These are phyloP conservation scores for Rhodotorula paludigena DNA, from an alignment of 768 basidiomycete genomes.

Conservation along the genomic window DNA sequence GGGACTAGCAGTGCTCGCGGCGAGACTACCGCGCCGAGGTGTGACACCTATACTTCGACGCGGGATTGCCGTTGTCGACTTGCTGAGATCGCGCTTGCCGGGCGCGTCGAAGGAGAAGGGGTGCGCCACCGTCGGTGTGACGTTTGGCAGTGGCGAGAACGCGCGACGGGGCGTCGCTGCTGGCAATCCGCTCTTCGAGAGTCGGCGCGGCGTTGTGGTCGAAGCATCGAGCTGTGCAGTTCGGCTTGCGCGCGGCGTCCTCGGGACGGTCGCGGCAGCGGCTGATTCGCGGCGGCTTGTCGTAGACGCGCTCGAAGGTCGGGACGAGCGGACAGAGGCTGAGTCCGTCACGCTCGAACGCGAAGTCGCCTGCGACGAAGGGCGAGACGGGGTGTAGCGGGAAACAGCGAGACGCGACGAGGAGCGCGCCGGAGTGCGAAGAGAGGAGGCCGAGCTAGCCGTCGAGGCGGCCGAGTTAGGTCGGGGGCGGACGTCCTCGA, in stretches of 20 bases:
- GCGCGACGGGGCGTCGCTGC: not conserved
- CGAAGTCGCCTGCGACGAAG: slow-evolving; percentile 50
- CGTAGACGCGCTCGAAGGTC: not conserved
- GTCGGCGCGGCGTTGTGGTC: slow-evolving; percentile 5
- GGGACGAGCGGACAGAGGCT: not conserved
- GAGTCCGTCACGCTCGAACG: slow-evolving; percentile 53
- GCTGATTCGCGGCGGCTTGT: not conserved
- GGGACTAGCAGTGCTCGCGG: not conserved
- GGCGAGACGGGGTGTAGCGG: slow-evolving; percentile 52
- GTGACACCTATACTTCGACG: not conserved
- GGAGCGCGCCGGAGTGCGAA: not conserved
- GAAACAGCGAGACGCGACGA: slow-evolving; percentile 46
- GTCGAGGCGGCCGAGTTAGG: not conserved
- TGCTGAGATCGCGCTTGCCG: not conserved
- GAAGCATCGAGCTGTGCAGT: not conserved
- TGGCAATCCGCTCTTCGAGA: not conserved
- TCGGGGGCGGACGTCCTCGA: not conserved
- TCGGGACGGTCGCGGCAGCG: not conserved
- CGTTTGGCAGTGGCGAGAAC: not conserved
- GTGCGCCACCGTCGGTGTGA: slow-evolving; percentile 2
- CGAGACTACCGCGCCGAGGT: not conserved
- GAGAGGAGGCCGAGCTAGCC: slow-evolving; percentile 44
- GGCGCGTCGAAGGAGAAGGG: slow-evolving; percentile 26
- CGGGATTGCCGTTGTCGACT: not conserved
- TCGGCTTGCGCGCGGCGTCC: slow-evolving; percentile 40